A percentile compares a stretch with the other conserved stretches of the same genome.
phyloP scores from a whole-genome alignment of 148 eudicot genomes.

The Nepenthes gracilis region DNA sequence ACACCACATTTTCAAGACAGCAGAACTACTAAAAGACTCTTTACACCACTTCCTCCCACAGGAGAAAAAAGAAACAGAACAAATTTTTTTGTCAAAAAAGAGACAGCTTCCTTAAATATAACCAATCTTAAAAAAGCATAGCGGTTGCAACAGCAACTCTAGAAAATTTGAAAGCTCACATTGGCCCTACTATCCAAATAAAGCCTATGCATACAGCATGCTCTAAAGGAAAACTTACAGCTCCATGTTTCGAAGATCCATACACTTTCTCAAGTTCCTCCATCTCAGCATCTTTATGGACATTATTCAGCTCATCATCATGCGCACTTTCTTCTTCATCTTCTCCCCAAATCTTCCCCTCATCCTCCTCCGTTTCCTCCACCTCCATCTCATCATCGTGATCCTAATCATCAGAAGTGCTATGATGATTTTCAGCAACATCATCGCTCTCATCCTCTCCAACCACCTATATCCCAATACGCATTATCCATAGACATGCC shows the following conservation, averaged over 20 bases:
- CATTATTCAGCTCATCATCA: slow-evolving; percentile 6
- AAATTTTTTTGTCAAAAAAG: too few species aligned
- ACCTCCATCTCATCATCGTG: slow-evolving; percentile 12
- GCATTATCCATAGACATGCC: neutral
- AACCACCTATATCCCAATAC: slow-evolving; percentile 13
- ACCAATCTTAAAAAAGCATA: too few species aligned
- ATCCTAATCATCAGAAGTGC: slow-evolving; percentile 11
- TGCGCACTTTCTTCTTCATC: slow-evolving; percentile 7
- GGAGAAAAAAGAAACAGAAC: too few species aligned
- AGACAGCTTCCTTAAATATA: too few species aligned
- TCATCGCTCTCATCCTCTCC: slow-evolving; percentile 13
- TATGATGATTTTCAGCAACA: slow-evolving; percentile 13
- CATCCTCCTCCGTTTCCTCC: slow-evolving; percentile 13
- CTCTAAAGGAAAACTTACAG: slow-evolving; percentile 41
- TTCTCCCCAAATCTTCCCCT: slow-evolving; percentile 6
- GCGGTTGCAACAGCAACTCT: too few species aligned
- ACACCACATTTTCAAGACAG: too few species aligned
- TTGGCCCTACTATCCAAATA: neutral
- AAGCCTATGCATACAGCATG: neutral
- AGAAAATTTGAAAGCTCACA: too few species aligned
- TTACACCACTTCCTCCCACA: too few species aligned
- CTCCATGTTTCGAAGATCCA: slow-evolving; percentile 46
- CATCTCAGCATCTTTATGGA: slow-evolving; percentile 43
- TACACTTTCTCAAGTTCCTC: slow-evolving; percentile 79
- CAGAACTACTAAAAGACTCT: too few species aligned